Conservation (phyloP, 768 basidiomycete genomes). For the Rhodocollybia butyracea region DNA sequence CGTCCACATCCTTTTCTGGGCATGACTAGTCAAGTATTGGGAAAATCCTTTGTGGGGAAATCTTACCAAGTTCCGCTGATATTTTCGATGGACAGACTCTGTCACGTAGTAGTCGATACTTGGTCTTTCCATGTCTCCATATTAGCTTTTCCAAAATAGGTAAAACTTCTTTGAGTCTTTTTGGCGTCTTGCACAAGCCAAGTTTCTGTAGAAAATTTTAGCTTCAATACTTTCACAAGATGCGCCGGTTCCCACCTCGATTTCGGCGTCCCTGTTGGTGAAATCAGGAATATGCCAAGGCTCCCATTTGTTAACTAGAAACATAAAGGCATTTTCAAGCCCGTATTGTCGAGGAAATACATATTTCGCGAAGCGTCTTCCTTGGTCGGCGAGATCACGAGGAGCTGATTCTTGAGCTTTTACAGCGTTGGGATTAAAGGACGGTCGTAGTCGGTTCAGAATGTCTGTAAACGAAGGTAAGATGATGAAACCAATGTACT, state of each 20-base stretch:
- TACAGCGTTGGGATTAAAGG: slow-evolving; percentile 23
- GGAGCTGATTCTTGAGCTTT: slow-evolving; percentile 20
- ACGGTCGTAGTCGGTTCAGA: slow-evolving; percentile 48
- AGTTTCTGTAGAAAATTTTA: slow-evolving; percentile 41
- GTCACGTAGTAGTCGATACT: slow-evolving; percentile 63
- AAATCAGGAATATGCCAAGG: slow-evolving; percentile 45
- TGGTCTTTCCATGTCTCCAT: slow-evolving; percentile 65
- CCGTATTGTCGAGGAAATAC: slow-evolving; percentile 82
- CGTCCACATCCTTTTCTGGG: slow-evolving; percentile 47
- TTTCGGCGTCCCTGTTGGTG: slow-evolving; percentile 62
- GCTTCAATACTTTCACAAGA: slow-evolving; percentile 32
- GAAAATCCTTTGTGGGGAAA: not conserved
- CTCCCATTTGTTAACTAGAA: slow-evolving; percentile 21
- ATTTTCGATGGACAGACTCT: slow-evolving; percentile 80
- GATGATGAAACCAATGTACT: not conserved
- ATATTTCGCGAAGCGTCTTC: slow-evolving; percentile 73
- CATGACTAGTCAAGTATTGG: slow-evolving; percentile 33
- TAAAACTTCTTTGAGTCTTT: slow-evolving; percentile 58
- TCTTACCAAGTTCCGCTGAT: slow-evolving; percentile 6
- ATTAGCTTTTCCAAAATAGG: slow-evolving; percentile 57
- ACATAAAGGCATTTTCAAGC: slow-evolving; percentile 55
- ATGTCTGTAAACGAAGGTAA: slow-evolving; percentile 46
- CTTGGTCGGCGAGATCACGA: slow-evolving; percentile 38
- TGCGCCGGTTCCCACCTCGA: slow-evolving; percentile 48
- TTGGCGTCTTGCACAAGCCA: slow-evolving; percentile 67